Percentiles rank a stretch among this genome's conserved stretches.
Evolutionary conservation across 768 basidiomycete genomes (phyloP).

Genomic region (Daedaleopsis nitida): DNA sequence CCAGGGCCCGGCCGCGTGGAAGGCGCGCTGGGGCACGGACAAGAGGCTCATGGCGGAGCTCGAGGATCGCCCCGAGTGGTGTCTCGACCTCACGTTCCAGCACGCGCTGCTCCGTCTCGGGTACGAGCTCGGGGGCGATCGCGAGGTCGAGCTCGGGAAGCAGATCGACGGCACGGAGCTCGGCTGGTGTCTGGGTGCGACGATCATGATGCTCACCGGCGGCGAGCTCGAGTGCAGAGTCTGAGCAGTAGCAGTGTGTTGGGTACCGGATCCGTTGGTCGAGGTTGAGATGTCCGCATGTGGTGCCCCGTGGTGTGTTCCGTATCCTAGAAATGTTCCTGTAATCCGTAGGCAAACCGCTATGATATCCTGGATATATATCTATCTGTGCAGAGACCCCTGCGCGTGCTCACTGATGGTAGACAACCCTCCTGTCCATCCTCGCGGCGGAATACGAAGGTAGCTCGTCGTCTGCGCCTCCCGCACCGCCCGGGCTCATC

Average conservation of each 20-base stretch:
- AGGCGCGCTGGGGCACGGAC: conserved; percentile 46
- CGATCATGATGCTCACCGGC: conserved; percentile 66
- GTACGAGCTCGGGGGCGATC: conserved; percentile 78
- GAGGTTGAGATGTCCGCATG: too few species aligned
- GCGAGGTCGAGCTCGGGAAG: conserved; percentile 82
- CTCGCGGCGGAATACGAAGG: conserved; percentile 25
- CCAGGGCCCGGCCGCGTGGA: conserved; percentile 64
- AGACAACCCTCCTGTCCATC: neutral
- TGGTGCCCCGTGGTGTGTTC: neutral
- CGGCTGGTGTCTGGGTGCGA: conserved; percentile 91
- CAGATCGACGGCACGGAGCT: conserved; percentile 87
- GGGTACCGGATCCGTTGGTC: neutral
- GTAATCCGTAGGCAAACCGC: too few species aligned
- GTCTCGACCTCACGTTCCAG: conserved; percentile 96
- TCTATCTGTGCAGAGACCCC: neutral
- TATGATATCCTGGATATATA: too few species aligned
- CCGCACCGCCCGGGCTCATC: conserved; percentile 37
- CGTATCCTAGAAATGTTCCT: neutral
- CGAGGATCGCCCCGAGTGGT: conserved; percentile 87
- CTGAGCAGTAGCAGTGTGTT: conserved; percentile 1
- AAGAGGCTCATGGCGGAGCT: conserved; percentile 65
- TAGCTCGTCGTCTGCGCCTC: conserved; percentile 45
- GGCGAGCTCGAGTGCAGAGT: conserved; percentile 57
- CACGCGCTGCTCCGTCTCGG: conserved; percentile 83
- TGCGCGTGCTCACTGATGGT: neutral